These are phyloP conservation scores for Brassica balearica DNA, from an alignment of 441 rosid species.

Conservation along the genomic window DNA sequence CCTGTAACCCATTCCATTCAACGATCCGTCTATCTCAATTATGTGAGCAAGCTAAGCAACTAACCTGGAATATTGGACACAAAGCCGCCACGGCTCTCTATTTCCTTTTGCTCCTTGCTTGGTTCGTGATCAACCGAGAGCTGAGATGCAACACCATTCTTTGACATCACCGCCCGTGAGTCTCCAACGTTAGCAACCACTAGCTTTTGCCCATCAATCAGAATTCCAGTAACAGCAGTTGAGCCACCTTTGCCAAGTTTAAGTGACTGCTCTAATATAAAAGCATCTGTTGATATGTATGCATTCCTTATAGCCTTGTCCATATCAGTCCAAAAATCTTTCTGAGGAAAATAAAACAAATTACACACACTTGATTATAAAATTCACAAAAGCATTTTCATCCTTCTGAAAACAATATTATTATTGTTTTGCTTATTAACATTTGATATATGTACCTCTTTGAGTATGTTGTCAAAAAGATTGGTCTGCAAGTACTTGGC, in stretches of 20 bases:
- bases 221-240: conserved; percentile 77
- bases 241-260: conserved; percentile 80
- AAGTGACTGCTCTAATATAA: conserved; percentile 57
- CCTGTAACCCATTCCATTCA: conserved; percentile 45
- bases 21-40: background rate
- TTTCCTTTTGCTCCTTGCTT: conserved; percentile 56
- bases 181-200: conserved; percentile 87
- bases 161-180: conserved; percentile 71
- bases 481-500: conserved; percentile 70
- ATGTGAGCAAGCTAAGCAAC: background rate
- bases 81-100: conserved; percentile 76
- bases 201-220: conserved; percentile 66
- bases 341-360: conserved; percentile 43
- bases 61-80: conserved; percentile 76
- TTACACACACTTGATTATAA: background rate
- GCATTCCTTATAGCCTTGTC: conserved; percentile 66
- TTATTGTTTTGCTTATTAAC: background rate
- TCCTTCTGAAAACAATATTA: background rate
- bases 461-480: conserved; percentile 68
- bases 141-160: conserved; percentile 64
- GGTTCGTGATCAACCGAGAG: conserved; percentile 81
- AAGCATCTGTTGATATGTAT: conserved; percentile 60
- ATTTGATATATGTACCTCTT: conserved; percentile 51
- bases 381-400: background rate
- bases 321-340: conserved; percentile 67